Evolutionary conservation across 2,329 filamentous ascomycete genomes (phyloP), one percentile per base, ranked within the genome.

Genomic region (Grosmannia huntii): DNA sequence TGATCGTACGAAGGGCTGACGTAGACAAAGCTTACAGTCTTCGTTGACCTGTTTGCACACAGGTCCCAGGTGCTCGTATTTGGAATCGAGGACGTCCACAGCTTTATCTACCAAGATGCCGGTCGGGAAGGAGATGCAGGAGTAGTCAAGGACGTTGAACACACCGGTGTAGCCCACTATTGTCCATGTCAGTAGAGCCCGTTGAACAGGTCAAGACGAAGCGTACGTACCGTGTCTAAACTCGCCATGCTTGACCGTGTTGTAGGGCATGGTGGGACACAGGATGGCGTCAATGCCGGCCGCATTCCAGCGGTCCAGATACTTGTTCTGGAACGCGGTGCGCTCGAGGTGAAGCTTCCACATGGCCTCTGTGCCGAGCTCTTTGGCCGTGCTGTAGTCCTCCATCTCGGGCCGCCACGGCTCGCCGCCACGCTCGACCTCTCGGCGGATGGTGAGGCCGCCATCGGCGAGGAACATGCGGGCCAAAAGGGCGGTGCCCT

Each of bases 211-310:
- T 28, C 41, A 10, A 25, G 16, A 27, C 3, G n/a, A 19, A 54
- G 33, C 4, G 5, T 52, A 74, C 4, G 5, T 52, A 74, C 74
- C 70, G 44, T 78, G 73, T 64, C 68, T 71, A 48, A 76, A 75
- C 1, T 67, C 67, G 5, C 73, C 74, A 52, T 74, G 70, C 65
- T 74, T 72, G 33, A 72, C 71, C 0, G 69, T 70, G 48, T 70
- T 71, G 55, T 73, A 78, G 0, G 76, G 73, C 36, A 73, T 75
- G 0, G 74, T 76, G 0, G 85, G 84, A 55, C 79, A 81, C 1
- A 88, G 67, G 10, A 88, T 75, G 1, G 82, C 82, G 65, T 88
- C 85, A 9, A 85, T 76, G 1, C 72, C 74, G 0, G 72, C 71
- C 53, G 65, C 66, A 38, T 71, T 71, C 76, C 76, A 78, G 2